phyloP scores from a whole-genome alignment of 2,329 filamentous ascomycete genomes.

The Fusarium anthophilum region DNA sequence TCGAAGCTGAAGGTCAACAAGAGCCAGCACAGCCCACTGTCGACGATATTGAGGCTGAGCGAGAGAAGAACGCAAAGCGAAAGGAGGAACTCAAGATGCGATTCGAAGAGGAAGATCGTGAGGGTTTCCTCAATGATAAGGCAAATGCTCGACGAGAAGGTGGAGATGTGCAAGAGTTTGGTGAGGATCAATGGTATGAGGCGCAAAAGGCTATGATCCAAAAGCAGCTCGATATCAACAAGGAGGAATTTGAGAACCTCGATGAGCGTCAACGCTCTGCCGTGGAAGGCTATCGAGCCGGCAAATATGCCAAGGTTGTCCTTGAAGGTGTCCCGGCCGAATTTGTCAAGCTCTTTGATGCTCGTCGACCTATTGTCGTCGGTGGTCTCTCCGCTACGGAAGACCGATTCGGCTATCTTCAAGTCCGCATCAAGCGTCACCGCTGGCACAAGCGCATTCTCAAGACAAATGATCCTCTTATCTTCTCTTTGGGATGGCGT shows the following conservation, averaged over 20 bases:
- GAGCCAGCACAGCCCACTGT: conserved; percentile 52
- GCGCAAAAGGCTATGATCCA: conserved; percentile 93
- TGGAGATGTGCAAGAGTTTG: conserved; percentile 80
- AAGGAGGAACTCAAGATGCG: conserved; percentile 95
- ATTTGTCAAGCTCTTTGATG: conserved; percentile 84
- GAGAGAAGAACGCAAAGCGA: conserved; percentile 86
- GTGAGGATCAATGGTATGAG: conserved; percentile 99
- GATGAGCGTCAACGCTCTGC: conserved; percentile 84
- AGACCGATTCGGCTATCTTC: conserved; percentile 93
- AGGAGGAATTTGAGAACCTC: conserved; percentile 87
- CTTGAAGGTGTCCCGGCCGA: conserved; percentile 90
- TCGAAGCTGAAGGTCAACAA: conserved; percentile 75
- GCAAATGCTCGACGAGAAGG: conserved; percentile 77
- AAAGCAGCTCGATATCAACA: conserved; percentile 97
- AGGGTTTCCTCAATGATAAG: conserved; percentile 93
- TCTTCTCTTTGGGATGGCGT: conserved; percentile 96
- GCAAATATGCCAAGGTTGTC: conserved; percentile 91
- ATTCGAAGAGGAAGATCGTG: conserved; percentile 98
- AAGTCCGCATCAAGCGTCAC: conserved; percentile 96
- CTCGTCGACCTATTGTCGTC: conserved; percentile 84
- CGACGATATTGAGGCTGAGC: conserved; percentile 81
- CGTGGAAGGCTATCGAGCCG: conserved; percentile 90
- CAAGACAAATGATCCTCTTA: conserved; percentile 96
- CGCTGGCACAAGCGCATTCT: conserved; percentile 99
- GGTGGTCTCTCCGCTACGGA: conserved; percentile 94